Base-by-base conservation (phyloP, 2,329 filamentous ascomycete species). In the Aspergillus fischeri region DNA sequence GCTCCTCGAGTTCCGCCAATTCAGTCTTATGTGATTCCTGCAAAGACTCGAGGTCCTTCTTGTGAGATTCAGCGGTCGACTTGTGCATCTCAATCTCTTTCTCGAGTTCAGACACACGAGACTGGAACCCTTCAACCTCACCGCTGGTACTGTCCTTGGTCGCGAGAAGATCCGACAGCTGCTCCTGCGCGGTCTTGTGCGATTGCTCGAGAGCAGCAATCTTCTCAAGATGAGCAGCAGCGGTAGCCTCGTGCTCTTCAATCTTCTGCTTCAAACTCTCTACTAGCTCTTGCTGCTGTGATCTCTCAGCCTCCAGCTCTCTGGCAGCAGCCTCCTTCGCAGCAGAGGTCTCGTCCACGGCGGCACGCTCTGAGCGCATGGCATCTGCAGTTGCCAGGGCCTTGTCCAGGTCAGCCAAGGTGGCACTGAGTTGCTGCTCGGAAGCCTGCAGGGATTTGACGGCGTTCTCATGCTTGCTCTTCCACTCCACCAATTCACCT, bases 201-300 rank as follows among this genome's bases (percentile, higher is more conserved):
- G 87, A 84, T 61, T 86, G 77, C 73, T 96, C 91, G 14, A 96
- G 80, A 62, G 89, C 84, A 3, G 86, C 81, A 29, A 96, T 86
- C 65, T 87, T 90, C 42, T 82, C 71, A 11, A 86, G 80, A 65
- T 92, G 90, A 63, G 79, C 81, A 61, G 83, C 82, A 65, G 95
- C 87, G 41, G 89, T 84, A 3, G 82, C 77, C 75, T 90, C 92
- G 76, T 96, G 92, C 69, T 91, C 86, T 52, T 92, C 86, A 53
- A 97, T 87, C 70, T 96, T 88, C 58, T 77, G 81, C 60, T 89
- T 88, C 45, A 97, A 75, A 48, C 79, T 80, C 38, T 80, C 77
- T 35, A 90, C 77, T 50, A 87, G 76, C 38, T 83, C 79, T 57
- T 87, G 77, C 59, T 90, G 85, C 68, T 83, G 81, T 44, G 73